Percentiles rank a stretch among this genome's conserved stretches.
phyloP scores from a whole-genome alignment of 495 filamentous ascomycete genomes.

The Aspergillus kassunensis region DNA sequence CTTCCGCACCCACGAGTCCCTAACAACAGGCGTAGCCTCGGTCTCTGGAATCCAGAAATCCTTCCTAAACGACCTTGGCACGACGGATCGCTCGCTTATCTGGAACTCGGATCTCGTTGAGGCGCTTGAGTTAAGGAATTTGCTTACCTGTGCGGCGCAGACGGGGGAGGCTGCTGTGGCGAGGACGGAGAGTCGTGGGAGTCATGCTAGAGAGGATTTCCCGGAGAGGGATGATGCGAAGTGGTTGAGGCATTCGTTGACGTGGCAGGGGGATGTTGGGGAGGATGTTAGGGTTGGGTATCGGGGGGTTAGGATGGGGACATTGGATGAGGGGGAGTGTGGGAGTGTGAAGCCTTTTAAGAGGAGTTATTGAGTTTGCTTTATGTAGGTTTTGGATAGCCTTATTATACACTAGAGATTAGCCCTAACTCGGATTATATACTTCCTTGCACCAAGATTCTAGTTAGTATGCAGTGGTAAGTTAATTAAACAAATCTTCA shows the following conservation, averaged over 20 bases:
- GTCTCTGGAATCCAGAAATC: background rate
- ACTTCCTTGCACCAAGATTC: too few relatives aligned
- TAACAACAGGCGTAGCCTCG: background rate
- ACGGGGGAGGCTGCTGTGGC: background rate
- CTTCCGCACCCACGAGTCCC: background rate
- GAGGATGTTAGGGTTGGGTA: background rate
- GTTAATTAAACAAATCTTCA: too few relatives aligned
- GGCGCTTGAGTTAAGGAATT: background rate
- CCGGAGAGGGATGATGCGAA: background rate
- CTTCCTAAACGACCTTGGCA: background rate
- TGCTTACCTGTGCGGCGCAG: conserved; percentile 2
- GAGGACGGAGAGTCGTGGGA: background rate
- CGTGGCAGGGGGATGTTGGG: background rate
- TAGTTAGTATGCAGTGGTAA: too few relatives aligned
- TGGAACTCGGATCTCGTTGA: background rate
- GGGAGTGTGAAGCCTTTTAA: background rate
- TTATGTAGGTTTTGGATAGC: background rate
- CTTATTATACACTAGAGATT: too few relatives aligned
- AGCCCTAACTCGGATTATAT: too few relatives aligned
- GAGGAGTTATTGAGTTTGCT: conserved; percentile 21
- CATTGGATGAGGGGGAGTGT: conserved; percentile 2
- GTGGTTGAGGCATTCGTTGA: background rate
- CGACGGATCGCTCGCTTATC: background rate
- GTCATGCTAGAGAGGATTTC: conserved; percentile 1
- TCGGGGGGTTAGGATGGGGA: background rate